These are phyloP conservation scores for Phylloporus sp. DNA, from an alignment of 768 basidiomycete genomes.

Conservation along the genomic window DNA sequence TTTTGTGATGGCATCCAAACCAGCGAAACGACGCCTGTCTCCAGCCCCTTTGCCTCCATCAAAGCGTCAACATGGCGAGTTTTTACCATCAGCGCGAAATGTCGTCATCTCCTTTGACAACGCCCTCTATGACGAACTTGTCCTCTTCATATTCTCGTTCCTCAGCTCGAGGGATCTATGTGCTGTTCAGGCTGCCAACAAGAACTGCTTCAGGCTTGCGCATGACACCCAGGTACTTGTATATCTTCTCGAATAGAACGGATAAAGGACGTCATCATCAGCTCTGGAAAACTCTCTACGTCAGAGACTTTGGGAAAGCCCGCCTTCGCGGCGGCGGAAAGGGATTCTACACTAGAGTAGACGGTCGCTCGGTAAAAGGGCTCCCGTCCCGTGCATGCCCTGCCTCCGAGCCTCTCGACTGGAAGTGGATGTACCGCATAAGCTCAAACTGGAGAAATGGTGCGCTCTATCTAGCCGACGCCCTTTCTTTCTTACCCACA, in stretches of 20 bases:
- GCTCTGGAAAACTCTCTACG: slow-evolving; percentile 68
- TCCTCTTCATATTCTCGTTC: slow-evolving; percentile 69
- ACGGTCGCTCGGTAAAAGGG: slow-evolving; percentile 54
- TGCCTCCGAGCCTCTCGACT: slow-evolving; percentile 40
- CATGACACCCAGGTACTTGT: slow-evolving; percentile 56
- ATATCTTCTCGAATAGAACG: slow-evolving; percentile 2
- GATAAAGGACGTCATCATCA: slow-evolving; percentile 18
- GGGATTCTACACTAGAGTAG: slow-evolving; percentile 52
- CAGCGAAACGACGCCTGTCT: slow-evolving; percentile 46
- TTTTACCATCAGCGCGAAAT: slow-evolving; percentile 9
- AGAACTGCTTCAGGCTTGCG: slow-evolving; percentile 62
- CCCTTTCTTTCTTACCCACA: slow-evolving; percentile 17
- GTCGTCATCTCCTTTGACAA: slow-evolving; percentile 43
- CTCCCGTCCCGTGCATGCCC: slow-evolving; percentile 48
- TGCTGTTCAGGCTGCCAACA: slow-evolving; percentile 52
- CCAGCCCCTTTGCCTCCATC: slow-evolving; percentile 47
- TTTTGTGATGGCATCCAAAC: slow-evolving; percentile 31
- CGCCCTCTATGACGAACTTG: slow-evolving; percentile 69
- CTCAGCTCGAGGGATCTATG: slow-evolving; percentile 67
- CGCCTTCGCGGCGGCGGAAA: slow-evolving; percentile 67
- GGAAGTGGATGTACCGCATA: slow-evolving; percentile 87
- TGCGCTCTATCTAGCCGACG: slow-evolving; percentile 30
- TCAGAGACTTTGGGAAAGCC: slow-evolving; percentile 58
- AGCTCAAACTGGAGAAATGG: slow-evolving; percentile 80
- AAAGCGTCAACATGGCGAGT: slow-evolving; percentile 46